Percentiles rank a stretch among this genome's conserved stretches.
Evolutionary conservation across 192 early-diverging fungal genomes (phyloP).

Genomic region (Phlyctochytrium planicorne): DNA sequence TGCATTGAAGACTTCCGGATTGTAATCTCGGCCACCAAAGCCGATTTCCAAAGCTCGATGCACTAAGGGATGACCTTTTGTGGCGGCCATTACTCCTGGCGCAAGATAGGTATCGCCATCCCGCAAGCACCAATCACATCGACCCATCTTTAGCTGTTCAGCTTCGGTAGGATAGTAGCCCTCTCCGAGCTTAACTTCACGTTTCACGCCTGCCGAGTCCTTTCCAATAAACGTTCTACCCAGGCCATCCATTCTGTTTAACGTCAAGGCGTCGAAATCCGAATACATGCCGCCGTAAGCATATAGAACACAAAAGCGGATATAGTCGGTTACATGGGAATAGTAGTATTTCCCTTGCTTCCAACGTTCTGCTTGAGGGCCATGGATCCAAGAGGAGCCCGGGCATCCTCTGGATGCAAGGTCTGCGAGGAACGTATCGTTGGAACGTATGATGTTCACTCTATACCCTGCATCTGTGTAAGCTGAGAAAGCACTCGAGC

Average conservation of each 20-base stretch:
- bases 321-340: slow-evolving; percentile 34
- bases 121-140: slow-evolving; percentile 28
- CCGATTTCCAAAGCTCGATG: slow-evolving; percentile 26
- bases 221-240: slow-evolving; percentile 3
- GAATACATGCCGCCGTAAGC: slow-evolving; percentile 28
- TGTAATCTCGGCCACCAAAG: slow-evolving; percentile 20
- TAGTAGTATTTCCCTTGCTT: slow-evolving; percentile 29
- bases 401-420: slow-evolving; percentile 10
- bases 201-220: slow-evolving; percentile 2
- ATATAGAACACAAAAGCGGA: slow-evolving; percentile 34
- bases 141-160: neutral
- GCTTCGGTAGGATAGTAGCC: neutral
- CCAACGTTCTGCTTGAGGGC: slow-evolving; percentile 6
- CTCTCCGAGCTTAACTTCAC: neutral
- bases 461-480: slow-evolving; percentile 26
- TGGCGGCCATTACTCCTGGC: slow-evolving; percentile 31
- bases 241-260: neutral
- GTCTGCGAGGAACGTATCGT: slow-evolving; percentile 4
- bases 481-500: slow-evolving; percentile 9
- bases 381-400: slow-evolving; percentile 11
- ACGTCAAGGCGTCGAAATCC: slow-evolving; percentile 35
- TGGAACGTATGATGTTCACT: slow-evolving; percentile 12
- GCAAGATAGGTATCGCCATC: slow-evolving; percentile 29
- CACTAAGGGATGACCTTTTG: slow-evolving; percentile 17
- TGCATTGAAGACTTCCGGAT: slow-evolving; percentile 34